Base-by-base conservation (phyloP, 352 stramenopile genomes). In the Phytophthora kernoviae region DNA sequence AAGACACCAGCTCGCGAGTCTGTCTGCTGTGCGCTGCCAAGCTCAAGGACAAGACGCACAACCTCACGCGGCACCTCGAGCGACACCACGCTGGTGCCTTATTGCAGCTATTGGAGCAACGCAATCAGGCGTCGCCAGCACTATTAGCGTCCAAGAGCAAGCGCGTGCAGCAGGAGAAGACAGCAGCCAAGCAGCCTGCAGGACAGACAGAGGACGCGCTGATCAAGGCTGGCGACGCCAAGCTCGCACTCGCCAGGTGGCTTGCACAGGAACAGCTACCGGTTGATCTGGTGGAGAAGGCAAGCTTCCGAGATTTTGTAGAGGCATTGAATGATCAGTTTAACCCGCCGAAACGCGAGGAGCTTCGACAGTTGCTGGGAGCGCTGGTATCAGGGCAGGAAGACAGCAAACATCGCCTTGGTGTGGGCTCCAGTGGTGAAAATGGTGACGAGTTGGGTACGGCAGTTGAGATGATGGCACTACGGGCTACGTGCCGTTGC, bases 1-100 rank as follows among this genome's bases (percentile, higher is more conserved):
- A 81, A n/a, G 77, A 87, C 42, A 41, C 63, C 34, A 62, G 54
- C 20, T 81, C 74, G 18, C 72, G 77, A 22, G 37, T 83, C 48
- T 87, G 77, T 61, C 41, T 81, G 22, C 56, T 87, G 17, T 84
- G 77, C 59, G 30, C 46, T 18, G 63, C 65, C 46, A 71, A 70
- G 37, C 69, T 87, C 48, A 87, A 84, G 62, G 77, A 87, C 66
- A 87, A 84, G 64, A 87, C 77, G 22, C 77, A 87, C 63, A 84
- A 83, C 56, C 72, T 87, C n/a, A 87, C 71, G 58, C 77, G 75
- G 0, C 77, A 87, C 54, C 43, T 84, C 39, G 77, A 87, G 62
- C 69, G 77, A 20, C 77, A 84, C 37, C 77, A 84, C 53, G 58
- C 73, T 20, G 75, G 58, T 2, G 77, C 77, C 2, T 47, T 87